Evolutionary conservation across 2,329 filamentous ascomycete species (phyloP).

Genomic region (Fusarium clavum): DNA sequence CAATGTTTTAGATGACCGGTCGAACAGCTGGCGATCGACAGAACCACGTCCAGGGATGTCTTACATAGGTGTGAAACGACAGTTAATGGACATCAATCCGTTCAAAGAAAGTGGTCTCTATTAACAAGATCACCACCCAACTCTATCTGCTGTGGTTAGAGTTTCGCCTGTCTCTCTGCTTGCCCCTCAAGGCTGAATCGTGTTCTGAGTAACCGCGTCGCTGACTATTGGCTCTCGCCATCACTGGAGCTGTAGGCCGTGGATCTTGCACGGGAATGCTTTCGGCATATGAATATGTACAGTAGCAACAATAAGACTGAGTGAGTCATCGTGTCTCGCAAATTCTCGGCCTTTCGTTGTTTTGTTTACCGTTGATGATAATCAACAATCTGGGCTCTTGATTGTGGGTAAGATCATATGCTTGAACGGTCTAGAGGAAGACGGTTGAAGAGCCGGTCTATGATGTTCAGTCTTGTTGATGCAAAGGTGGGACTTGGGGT

Average conservation of each 20-base stretch:
- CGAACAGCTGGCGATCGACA: slow-evolving; percentile 5
- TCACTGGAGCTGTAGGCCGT: slow-evolving; percentile 27
- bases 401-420: slow-evolving; percentile 21
- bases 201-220: not conserved
- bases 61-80: slow-evolving; percentile 12
- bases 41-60: not conserved
- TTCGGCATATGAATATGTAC: not conserved
- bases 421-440: slow-evolving; percentile 2
- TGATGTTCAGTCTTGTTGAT: slow-evolving; percentile 6
- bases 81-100: slow-evolving; percentile 8
- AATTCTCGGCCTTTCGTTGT: not conserved
- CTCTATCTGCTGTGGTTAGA: slow-evolving; percentile 16
- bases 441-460: slow-evolving; percentile 1
- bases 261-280: slow-evolving; percentile 6
- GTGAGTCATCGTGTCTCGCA: slow-evolving; percentile 20
- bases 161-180: slow-evolving; percentile 26
- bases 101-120: slow-evolving; percentile 6
- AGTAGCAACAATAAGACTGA: not conserved
- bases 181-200: slow-evolving; percentile 33
- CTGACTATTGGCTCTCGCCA: slow-evolving; percentile 24
- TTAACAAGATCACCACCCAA: slow-evolving; percentile 19
- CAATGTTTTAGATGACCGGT: not conserved
- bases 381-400: slow-evolving; percentile 7
- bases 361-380: slow-evolving; percentile 9
- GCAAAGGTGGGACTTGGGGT: slow-evolving; percentile 2